Base-by-base conservation (phyloP, 148 eudicot species). In the Talinum fruticosum region DNA sequence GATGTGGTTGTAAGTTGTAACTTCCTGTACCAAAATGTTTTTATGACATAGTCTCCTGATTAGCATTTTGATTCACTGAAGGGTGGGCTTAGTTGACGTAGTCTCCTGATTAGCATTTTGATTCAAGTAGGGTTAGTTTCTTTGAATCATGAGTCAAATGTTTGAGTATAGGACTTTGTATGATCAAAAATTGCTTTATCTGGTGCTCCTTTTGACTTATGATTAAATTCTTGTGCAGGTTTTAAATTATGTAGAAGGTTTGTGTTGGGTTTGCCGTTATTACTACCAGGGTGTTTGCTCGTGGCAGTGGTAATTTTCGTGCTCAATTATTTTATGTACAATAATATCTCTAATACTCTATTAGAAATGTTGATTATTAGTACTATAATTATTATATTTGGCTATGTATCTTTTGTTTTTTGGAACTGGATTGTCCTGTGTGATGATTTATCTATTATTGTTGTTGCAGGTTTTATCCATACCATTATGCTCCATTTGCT, bases 401-500 rank as follows among this genome's bases (percentile, higher is more conserved):
- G 12, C 47, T 45, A 34, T 24, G 32, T 32, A n/a, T 35, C 54
- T 67, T 69, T 79, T 67, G n/a, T 49, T 19, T 36, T 13, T 13
- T 18, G 3, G 57, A 5, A 51, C 54, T 78, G 59, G 32, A 16
- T 47, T 30, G 21, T 68, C 49, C 14, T 75, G 66, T 35, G 69
- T 69, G 34, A 57, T 75, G 51, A 75, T 79, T 32, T 66, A 19
- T 54, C 33, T 57, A 6, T 45, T 71, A 33, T 69, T 79, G 29
- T 73, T 79, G 80, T 80, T 84, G 24, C 75, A 95, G 98, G 99
- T 96, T 87, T 77, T 96, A 96, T 78, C 99, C 99, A 41, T 93
- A 93, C 83, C 99, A 96, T 87, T 96, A 96, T 89, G 98, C 99
- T 81, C 99, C 99, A 59, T 96, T 96, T 85, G 99, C 99, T 69